Evolutionary conservation across 2,329 filamentous ascomycete species (phyloP).

Genomic region (Aspergillus sp.): DNA sequence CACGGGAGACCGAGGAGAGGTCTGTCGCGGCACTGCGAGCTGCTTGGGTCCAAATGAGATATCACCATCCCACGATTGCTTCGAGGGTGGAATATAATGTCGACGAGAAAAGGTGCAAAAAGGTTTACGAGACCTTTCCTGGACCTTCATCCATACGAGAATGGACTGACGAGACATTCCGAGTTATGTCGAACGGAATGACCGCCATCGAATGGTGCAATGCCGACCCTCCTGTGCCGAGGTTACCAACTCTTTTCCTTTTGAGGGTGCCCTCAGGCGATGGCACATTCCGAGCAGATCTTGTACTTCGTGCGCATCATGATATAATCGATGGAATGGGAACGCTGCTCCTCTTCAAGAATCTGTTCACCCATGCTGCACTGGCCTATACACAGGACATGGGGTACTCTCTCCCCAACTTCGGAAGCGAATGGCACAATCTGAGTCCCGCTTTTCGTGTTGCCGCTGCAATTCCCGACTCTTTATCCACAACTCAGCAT

Average conservation of each 20-base stretch:
- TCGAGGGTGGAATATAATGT: conserved; percentile 23
- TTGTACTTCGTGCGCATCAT: conserved; percentile 26
- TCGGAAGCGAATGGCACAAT: conserved; percentile 22
- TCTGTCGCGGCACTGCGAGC: conserved; percentile 10
- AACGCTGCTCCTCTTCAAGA: conserved; percentile 23
- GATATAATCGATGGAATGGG: conserved; percentile 29
- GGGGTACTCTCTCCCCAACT: conserved; percentile 11
- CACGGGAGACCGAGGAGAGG: no score
- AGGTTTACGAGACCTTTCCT: conserved; percentile 22
- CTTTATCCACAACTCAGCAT: conserved; percentile 13
- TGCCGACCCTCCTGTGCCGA: conserved; percentile 26
- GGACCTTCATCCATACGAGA: not conserved
- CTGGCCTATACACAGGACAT: conserved; percentile 12
- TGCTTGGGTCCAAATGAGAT: conserved; percentile 26
- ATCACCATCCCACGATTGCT: conserved; percentile 28
- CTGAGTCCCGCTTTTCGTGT: conserved; percentile 27
- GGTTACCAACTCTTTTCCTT: conserved; percentile 27
- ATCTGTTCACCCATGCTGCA: conserved; percentile 20
- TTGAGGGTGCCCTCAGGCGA: conserved; percentile 8
- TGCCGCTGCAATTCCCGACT: conserved; percentile 21
- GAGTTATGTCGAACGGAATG: conserved; percentile 11
- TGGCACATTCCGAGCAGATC: conserved; percentile 10
- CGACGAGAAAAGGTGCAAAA: conserved; percentile 19
- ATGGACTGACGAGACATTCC: conserved; percentile 25
- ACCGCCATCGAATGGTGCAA: conserved; percentile 29